phyloP scores from a whole-genome alignment of 1,284 basidiomycete species.

The Porodaedalea pini region DNA sequence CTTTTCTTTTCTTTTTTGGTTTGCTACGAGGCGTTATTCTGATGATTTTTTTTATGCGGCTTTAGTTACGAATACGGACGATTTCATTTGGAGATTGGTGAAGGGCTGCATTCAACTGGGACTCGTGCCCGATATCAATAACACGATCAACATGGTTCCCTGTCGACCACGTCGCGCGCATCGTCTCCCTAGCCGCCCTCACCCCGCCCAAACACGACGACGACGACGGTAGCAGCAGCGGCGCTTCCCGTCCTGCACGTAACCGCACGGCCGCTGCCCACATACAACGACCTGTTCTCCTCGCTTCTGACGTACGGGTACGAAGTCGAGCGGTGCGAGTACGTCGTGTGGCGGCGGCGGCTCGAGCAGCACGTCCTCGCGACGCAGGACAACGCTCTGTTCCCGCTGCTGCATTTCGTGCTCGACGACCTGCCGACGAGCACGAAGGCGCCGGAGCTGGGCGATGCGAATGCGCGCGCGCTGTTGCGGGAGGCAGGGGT shows the following conservation, averaged over 20 bases:
- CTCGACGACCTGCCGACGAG: constrained; percentile 95
- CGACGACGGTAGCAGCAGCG: constrained; percentile 27
- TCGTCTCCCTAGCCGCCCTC: constrained; percentile 70
- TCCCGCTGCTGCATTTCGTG: constrained; percentile 96
- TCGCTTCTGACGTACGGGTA: constrained; percentile 82
- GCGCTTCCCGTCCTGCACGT: constrained; percentile 81
- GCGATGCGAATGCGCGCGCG: constrained; percentile 79
- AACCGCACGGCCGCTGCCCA: constrained; percentile 81
- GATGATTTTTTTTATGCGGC: too few species aligned
- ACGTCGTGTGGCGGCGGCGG: constrained; percentile 87
- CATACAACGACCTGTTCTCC: constrained; percentile 87
- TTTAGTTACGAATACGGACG: constrained; percentile 97
- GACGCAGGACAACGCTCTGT: constrained; percentile 89
- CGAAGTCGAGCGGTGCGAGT: constrained; percentile 76
- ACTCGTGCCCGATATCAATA: constrained; percentile 95
- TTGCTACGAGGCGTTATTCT: constrained; percentile 16
- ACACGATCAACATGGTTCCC: constrained; percentile 97
- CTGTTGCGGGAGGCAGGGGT: constrained; percentile 52
- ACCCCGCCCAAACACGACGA: constrained; percentile 35
- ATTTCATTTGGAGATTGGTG: constrained; percentile 97
- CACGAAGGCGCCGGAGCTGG: constrained; percentile 91
- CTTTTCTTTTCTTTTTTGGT: constrained; percentile 4
- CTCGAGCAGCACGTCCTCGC: constrained; percentile 91
- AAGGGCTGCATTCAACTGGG: constrained; percentile 98
- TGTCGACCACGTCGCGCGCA: constrained; percentile 92